A percentile compares a stretch with the other conserved stretches of the same genome.
Conservation (phyloP, 1,139 yeast genomes). For the Zhuliangozyma blackwelliae region DNA sequence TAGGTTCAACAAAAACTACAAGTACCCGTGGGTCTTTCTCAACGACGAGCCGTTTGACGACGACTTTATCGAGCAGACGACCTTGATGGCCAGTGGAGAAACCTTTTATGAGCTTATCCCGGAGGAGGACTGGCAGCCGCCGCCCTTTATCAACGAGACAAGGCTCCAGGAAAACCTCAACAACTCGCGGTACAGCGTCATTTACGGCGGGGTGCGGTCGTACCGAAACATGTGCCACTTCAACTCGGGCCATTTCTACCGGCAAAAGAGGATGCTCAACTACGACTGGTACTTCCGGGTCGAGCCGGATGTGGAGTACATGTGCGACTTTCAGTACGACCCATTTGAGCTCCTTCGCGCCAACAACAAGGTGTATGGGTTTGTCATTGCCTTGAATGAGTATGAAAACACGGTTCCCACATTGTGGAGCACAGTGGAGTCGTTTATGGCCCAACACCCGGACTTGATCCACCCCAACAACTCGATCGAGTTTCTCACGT, state of each 20-base stretch:
- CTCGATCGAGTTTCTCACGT: slow-evolving; percentile 65
- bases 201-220: slow-evolving; percentile 39
- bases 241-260: slow-evolving; percentile 43
- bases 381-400: slow-evolving; percentile 41
- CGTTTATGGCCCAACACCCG: slow-evolving; percentile 58
- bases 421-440: slow-evolving; percentile 71
- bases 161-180: slow-evolving; percentile 23
- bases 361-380: slow-evolving; percentile 38
- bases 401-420: slow-evolving; percentile 58
- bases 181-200: slow-evolving; percentile 23
- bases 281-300: slow-evolving; percentile 46
- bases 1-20: slow-evolving; percentile 41
- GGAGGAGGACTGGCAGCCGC: slow-evolving; percentile 40
- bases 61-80: slow-evolving; percentile 50
- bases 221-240: slow-evolving; percentile 49
- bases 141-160: slow-evolving; percentile 30
- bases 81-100: slow-evolving; percentile 80
- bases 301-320: slow-evolving; percentile 44
- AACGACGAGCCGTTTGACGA: slow-evolving; percentile 41
- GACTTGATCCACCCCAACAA: slow-evolving; percentile 64
- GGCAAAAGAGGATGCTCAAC: slow-evolving; percentile 33
- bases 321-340: slow-evolving; percentile 48
- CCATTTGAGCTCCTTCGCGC: slow-evolving; percentile 36
- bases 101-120: slow-evolving; percentile 49
- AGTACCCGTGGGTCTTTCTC: slow-evolving; percentile 45